Base-by-base conservation (phyloP, 2,329 filamentous ascomycete species). In the Penicillium sp. region DNA sequence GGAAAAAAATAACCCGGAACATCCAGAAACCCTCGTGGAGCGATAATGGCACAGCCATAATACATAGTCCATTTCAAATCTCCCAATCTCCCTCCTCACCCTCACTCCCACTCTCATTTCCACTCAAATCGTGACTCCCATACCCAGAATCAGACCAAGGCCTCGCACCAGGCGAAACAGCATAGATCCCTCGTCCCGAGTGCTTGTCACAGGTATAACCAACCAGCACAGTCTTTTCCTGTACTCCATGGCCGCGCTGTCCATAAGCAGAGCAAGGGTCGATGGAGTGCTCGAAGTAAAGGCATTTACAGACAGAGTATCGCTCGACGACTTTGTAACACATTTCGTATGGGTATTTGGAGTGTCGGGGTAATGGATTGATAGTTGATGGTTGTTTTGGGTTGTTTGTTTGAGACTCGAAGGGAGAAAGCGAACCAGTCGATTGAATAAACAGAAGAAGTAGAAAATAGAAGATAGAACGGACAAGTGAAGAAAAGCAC, bases 311-410 rank as follows among this genome's bases (percentile, higher is more conserved):
- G 56, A 89, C 90, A 55, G 91, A 87, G 80, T 92, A 96, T 58
- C 90, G 83, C 76, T 96, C 92, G 68, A 93, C 81, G 61, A 96
- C 78, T 78, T 93, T 90, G 71, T 91, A 93, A 72, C 92, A 96
- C 92, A 96, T 96, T 61, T 64, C 29, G 33, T 48, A 27, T 27
- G 41, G 41, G 33, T 33, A 13, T 33, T 13, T 33, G 5, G 31
- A 33, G 5, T 33, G 2, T 33, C 12, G 12, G 31, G 29, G 29
- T 13, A 33, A 33, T 33, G 12, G 12, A 15, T 33, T 33, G 35
- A n/a, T 33, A 19, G 10, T 15, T 35, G 46, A 5, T 35, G 10
- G 6, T n/a, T n/a, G n/a, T n/a, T n/a, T 21, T 25, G 8, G 8
- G 7, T 31, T 31, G 29, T 15, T 33, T 9, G 23, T 15, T 27